Percentiles rank a stretch among this genome's conserved stretches.
Conservation (phyloP, 441 rosid species). For the Sinapis alba region DNA sequence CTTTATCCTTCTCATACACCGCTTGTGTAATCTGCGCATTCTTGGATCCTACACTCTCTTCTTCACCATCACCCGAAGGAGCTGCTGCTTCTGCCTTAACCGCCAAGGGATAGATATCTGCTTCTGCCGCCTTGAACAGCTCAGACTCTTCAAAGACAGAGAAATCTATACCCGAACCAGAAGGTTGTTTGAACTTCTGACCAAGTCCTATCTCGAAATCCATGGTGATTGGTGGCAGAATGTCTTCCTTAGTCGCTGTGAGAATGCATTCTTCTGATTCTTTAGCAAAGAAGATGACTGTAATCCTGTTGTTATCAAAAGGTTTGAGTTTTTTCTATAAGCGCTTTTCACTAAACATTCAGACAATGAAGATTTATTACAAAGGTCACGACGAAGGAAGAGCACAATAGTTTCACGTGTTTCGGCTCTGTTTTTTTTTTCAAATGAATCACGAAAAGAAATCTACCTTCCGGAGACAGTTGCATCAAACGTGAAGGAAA, state of each 20-base stretch:
- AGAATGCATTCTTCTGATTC: conserved; percentile 74
- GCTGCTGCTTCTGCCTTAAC: conserved; percentile 84
- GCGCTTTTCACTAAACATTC: neutral
- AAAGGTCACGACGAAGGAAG: conserved; percentile 16
- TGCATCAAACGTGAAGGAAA: conserved; percentile 92
- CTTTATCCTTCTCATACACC: conserved; percentile 89
- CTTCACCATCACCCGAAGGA: conserved; percentile 45
- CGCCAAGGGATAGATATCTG: conserved; percentile 68
- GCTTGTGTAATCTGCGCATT: too few relatives aligned
- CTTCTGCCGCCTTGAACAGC: conserved; percentile 48
- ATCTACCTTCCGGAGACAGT: conserved; percentile 87
- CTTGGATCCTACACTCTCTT: conserved; percentile 56
- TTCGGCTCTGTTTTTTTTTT: neutral
- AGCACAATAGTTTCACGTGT: conserved; percentile 5
- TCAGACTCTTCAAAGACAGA: conserved; percentile 66
- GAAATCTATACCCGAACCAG: conserved; percentile 81
- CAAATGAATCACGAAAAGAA: conserved; percentile 17
- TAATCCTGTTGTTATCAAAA: conserved; percentile 58
- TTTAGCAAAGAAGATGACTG: conserved; percentile 80
- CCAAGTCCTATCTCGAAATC: conserved; percentile 79
- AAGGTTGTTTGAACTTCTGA: conserved; percentile 80
- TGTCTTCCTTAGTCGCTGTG: conserved; percentile 58
- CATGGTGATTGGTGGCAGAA: conserved; percentile 66
- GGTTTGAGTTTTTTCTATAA: neutral
- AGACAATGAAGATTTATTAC: neutral